Base-by-base conservation (phyloP, 768 basidiomycete genomes). In the Nidularia sp. region DNA sequence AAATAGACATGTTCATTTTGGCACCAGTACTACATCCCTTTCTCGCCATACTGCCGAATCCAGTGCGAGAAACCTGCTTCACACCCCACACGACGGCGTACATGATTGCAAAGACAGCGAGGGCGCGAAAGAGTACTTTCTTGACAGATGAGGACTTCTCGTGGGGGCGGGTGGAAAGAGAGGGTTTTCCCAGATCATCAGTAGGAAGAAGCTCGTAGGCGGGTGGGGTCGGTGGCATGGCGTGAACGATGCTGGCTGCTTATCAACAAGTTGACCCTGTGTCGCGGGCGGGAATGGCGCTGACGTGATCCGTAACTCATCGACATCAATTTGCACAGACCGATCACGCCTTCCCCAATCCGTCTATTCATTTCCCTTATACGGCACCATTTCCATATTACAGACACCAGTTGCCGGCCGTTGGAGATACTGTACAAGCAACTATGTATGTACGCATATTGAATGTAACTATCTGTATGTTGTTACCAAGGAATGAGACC, bases 91-190 rank as follows among this genome's bases (percentile, higher is more conserved):
- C 18, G 8, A 53, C 25, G 2, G 51, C 49, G 47, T 57, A 62
- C 49, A 55, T 56, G n/a, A 56, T 48, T 25, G 55, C 49, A 13
- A 53, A 42, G 32, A 51, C 47, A n/a, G 52, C 36, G 34, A 62
- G 44, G 4, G 48, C 15, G 15, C 47, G 48, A 42, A 54, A 53
- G 8, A 50, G 9, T 13, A 34, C 18, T 25, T 55, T 58, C 53
- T 60, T 57, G 34, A 5, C 18, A 18, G 18, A 39, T 2, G 18
- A 10, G 18, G 6, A 34, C 45, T 36, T 18, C 10, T 13, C n/a
- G 25, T 18, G 50, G 13, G 9, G n/a, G 36, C 8, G 8, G n/a
- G 36, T 39, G n/a, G 36, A 39, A 39, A 39, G 8, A 8, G 8
- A 8, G 9, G 8, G 9, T n/a, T 15, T 29, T 9, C 18, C 22